These are phyloP conservation scores for Fraxinus platypoda DNA, from an alignment of 305 asterid genomes.

Conservation along the genomic window DNA sequence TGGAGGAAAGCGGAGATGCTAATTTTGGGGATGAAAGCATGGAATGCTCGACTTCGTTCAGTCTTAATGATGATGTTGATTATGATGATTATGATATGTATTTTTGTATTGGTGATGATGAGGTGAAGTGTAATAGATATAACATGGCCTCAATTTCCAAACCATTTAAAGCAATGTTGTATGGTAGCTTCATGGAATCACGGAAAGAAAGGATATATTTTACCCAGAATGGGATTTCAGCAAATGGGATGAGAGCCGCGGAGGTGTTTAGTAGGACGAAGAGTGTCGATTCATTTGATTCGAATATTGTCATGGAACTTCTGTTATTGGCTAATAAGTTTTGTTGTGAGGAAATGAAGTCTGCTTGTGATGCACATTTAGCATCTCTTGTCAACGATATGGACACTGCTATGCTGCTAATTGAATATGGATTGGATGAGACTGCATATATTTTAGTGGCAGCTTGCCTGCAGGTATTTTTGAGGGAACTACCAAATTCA, in stretches of 20 bases:
- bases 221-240: slow-evolving; percentile 66
- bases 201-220: slow-evolving; percentile 70
- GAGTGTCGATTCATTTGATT: slow-evolving; percentile 58
- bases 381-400: slow-evolving; percentile 67
- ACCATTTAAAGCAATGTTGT: slow-evolving; percentile 77
- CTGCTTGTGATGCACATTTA: slow-evolving; percentile 67
- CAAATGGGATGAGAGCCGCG: slow-evolving; percentile 69
- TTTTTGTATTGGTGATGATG: slow-evolving; percentile 78
- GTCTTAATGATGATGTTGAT: slow-evolving; percentile 35
- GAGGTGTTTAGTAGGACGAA: slow-evolving; percentile 75
- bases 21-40: slow-evolving; percentile 30
- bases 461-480: slow-evolving; percentile 86
- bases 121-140: slow-evolving; percentile 72
- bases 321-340: slow-evolving; percentile 68
- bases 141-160: slow-evolving; percentile 75
- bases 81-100: slow-evolving; percentile 62
- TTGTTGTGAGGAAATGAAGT: slow-evolving; percentile 81
- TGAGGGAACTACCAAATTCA: slow-evolving; percentile 77
- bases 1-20: slow-evolving; percentile 26
- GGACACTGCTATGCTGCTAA: slow-evolving; percentile 59
- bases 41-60: slow-evolving; percentile 67
- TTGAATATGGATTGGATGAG: slow-evolving; percentile 84
- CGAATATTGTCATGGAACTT: slow-evolving; percentile 69
- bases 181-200: slow-evolving; percentile 76
- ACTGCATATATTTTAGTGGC: slow-evolving; percentile 81